A percentile compares a stretch with the other conserved stretches of the same genome.
Conservation (phyloP, 352 stramenopile species). For the Lagenidium giganteum region DNA sequence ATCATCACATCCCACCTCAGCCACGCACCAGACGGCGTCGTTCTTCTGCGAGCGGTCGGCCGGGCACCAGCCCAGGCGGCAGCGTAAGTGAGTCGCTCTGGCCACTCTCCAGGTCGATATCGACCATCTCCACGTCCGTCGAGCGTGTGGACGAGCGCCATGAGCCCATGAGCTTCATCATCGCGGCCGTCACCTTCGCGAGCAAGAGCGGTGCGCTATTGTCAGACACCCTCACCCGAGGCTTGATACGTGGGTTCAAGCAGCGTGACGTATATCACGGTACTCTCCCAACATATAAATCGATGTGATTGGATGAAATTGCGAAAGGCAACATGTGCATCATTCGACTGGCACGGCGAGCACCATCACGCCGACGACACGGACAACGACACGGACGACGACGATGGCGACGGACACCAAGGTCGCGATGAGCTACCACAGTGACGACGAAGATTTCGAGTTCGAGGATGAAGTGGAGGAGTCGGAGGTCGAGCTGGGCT, state of each 20-base stretch:
- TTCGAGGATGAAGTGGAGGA: slow-evolving; percentile 22
- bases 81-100: slow-evolving; percentile 3
- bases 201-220: no score
- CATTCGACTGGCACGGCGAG: slow-evolving; percentile 4
- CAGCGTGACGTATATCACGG: neutral
- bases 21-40: slow-evolving; percentile 17
- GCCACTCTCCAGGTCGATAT: slow-evolving; percentile 20
- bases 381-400: slow-evolving; percentile 41
- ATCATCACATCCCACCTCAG: no score
- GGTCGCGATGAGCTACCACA: no score
- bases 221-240: no score
- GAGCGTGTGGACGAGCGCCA: slow-evolving; percentile 14
- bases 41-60: slow-evolving; percentile 21
- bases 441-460: no score
- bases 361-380: slow-evolving; percentile 6
- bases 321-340: neutral
- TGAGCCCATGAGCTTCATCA: slow-evolving; percentile 20
- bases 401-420: no score
- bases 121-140: slow-evolving; percentile 14
- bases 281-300: slow-evolving; percentile 8
- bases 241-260: no score
- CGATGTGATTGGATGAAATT: slow-evolving; percentile 17
- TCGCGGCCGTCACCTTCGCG: neutral
- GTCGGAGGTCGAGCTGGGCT: slow-evolving; percentile 64
- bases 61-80: slow-evolving; percentile 9